These are phyloP conservation scores for Cyberlindnera mississippiensis DNA, from an alignment of 805 yeast species.

Conservation along the genomic window DNA sequence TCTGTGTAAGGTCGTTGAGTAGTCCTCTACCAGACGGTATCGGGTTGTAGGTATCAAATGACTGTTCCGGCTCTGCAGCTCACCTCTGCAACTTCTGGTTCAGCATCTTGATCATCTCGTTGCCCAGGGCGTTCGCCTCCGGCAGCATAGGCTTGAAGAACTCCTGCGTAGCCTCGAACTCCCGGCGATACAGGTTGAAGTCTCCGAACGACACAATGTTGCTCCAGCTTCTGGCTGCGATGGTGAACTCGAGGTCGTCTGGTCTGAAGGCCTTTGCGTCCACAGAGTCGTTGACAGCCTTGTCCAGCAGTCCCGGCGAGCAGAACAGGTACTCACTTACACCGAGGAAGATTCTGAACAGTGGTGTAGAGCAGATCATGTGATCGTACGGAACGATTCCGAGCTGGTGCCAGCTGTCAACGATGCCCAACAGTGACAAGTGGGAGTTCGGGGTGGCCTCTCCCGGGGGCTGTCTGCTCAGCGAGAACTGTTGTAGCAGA, in stretches of 20 bases:
- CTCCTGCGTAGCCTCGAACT: conserved; percentile 76
- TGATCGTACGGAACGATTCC: conserved; percentile 94
- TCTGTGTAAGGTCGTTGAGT: too few species aligned
- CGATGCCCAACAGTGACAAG: conserved; percentile 82
- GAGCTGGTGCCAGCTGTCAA: conserved; percentile 85
- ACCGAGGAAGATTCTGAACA: conserved; percentile 88
- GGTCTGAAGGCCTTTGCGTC: conserved; percentile 65
- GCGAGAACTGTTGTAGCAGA: conserved; percentile 73
- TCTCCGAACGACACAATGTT: conserved; percentile 72
- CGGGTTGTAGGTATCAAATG: too few species aligned
- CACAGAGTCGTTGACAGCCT: conserved; percentile 70
- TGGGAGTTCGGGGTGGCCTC: conserved; percentile 81
- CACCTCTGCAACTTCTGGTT: conserved; percentile 12
- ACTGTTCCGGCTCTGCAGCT: too few species aligned
- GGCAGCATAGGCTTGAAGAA: conserved; percentile 84
- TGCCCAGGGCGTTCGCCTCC: conserved; percentile 85
- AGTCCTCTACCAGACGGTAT: too few species aligned
- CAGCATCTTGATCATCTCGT: conserved; percentile 81
- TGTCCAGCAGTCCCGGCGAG: conserved; percentile 77
- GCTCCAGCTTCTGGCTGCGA: conserved; percentile 88
- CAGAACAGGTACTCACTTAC: conserved; percentile 90
- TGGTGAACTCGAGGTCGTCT: conserved; percentile 89
- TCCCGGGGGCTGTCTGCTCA: conserved; percentile 63
- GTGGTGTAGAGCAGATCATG: conserved; percentile 92
- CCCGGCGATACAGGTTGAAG: conserved; percentile 62